Evolutionary conservation across 2,329 filamentous ascomycete species (phyloP).

Genomic region (Cercospora beticola): DNA sequence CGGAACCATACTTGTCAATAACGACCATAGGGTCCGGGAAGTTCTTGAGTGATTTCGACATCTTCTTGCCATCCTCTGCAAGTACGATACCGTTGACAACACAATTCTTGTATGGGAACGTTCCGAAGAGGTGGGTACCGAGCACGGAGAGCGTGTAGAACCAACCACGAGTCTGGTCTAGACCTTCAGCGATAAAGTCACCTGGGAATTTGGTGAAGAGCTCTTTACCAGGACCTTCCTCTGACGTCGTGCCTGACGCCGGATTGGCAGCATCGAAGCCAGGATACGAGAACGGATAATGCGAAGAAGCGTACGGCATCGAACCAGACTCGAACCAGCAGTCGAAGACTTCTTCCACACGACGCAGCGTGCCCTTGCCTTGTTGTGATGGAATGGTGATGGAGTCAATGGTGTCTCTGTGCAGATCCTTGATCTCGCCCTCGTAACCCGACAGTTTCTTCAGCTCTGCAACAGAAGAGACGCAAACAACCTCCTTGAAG

Average conservation of each 20-base stretch:
- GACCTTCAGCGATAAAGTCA: constrained; percentile 90
- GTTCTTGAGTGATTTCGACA: constrained; percentile 96
- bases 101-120: constrained; percentile 87
- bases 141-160: constrained; percentile 91
- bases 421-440: constrained; percentile 79
- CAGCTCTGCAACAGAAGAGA: constrained; percentile 82
- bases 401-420: constrained; percentile 88
- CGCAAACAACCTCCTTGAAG: constrained; percentile 77
- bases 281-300: constrained; percentile 89
- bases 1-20: constrained; percentile 85
- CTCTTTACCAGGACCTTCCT: constrained; percentile 44
- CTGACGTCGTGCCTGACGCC: constrained; percentile 32
- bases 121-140: constrained; percentile 81
- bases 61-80: constrained; percentile 95
- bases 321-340: constrained; percentile 97
- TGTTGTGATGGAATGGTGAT: constrained; percentile 91
- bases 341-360: constrained; percentile 88
- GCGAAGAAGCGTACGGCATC: constrained; percentile 89
- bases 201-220: constrained; percentile 82
- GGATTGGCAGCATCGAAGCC: constrained; percentile 48
- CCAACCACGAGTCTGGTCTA: constrained; percentile 94
- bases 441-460: constrained; percentile 82
- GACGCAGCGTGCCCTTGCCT: constrained; percentile 78
- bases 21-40: constrained; percentile 84
- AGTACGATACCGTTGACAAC: constrained; percentile 95